Conservation (phyloP, 148 eudicot species). For the Euryodendron excelsum region DNA sequence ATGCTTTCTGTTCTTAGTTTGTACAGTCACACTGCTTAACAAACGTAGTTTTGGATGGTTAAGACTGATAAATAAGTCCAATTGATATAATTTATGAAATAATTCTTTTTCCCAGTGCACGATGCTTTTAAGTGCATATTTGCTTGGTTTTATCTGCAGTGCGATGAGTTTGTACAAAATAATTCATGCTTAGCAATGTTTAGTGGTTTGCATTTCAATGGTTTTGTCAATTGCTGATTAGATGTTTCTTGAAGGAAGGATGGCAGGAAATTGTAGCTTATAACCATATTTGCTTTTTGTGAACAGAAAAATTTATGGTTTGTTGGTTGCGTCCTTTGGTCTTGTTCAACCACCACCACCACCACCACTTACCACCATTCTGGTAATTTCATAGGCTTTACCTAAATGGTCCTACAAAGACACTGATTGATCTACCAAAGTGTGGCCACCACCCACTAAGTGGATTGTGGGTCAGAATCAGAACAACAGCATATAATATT, state of each 20-base stretch:
- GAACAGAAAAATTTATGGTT: not conserved
- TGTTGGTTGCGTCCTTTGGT: not conserved
- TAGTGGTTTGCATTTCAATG: not conserved
- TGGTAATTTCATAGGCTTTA: no score
- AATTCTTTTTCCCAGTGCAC: not conserved
- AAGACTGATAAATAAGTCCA: not conserved
- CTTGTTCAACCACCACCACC: not conserved
- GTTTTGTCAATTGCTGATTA: not conserved
- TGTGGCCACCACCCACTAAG: slow-evolving; percentile 2
- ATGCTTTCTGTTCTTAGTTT: slow-evolving; percentile 22
- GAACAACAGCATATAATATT: not conserved
- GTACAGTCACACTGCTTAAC: slow-evolving; percentile 21
- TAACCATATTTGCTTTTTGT: not conserved
- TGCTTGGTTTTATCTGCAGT: not conserved
- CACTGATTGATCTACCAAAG: slow-evolving; percentile 1
- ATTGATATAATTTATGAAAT: not conserved
- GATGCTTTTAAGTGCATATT: not conserved
- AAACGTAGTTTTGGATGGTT: not conserved
- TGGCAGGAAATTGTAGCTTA: not conserved
- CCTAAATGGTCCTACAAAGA: not conserved
- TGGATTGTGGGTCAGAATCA: slow-evolving; percentile 18
- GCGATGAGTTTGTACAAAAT: not conserved
- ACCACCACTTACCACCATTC: not conserved
- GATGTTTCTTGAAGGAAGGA: not conserved
- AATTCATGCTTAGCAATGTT: not conserved